These are phyloP conservation scores for Ruellia speciosa DNA, from an alignment of 305 asterid genomes.

Conservation along the genomic window DNA sequence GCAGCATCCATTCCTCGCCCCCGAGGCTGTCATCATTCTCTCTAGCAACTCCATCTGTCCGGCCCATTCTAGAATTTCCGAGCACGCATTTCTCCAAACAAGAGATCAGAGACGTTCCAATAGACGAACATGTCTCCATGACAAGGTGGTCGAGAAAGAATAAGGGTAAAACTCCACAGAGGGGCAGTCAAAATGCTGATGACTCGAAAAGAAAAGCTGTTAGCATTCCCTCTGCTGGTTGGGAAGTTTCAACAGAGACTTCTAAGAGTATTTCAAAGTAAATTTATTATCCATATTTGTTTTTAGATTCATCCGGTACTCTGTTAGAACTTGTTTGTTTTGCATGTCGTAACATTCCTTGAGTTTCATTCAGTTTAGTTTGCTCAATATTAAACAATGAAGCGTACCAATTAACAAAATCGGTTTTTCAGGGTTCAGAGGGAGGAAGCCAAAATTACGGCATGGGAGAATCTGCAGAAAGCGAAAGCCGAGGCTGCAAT, in stretches of 20 bases:
- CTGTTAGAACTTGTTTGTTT: not conserved
- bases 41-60: slow-evolving; percentile 45
- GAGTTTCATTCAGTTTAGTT: not conserved
- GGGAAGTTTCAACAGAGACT: slow-evolving; percentile 57
- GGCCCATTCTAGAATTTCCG: slow-evolving; percentile 48
- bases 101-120: slow-evolving; percentile 65
- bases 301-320: too few species aligned
- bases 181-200: slow-evolving; percentile 39
- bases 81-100: slow-evolving; percentile 35
- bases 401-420: not conserved
- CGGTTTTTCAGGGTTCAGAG: slow-evolving; percentile 44
- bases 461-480: slow-evolving; percentile 96
- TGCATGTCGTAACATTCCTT: too few species aligned
- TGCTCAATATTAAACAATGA: not conserved
- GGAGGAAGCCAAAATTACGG: slow-evolving; percentile 77
- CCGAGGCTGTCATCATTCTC: slow-evolving; percentile 44
- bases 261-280: slow-evolving; percentile 63
- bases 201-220: slow-evolving; percentile 69
- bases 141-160: slow-evolving; percentile 86
- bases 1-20: slow-evolving; percentile 40
- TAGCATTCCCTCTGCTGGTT: slow-evolving; percentile 40
- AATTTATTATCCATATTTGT: not conserved
- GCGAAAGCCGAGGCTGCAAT: slow-evolving; percentile 98
- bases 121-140: slow-evolving; percentile 72
- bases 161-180: slow-evolving; percentile 32